phyloP scores from a whole-genome alignment of 345 rosid species.

The Ceriops decandra region DNA sequence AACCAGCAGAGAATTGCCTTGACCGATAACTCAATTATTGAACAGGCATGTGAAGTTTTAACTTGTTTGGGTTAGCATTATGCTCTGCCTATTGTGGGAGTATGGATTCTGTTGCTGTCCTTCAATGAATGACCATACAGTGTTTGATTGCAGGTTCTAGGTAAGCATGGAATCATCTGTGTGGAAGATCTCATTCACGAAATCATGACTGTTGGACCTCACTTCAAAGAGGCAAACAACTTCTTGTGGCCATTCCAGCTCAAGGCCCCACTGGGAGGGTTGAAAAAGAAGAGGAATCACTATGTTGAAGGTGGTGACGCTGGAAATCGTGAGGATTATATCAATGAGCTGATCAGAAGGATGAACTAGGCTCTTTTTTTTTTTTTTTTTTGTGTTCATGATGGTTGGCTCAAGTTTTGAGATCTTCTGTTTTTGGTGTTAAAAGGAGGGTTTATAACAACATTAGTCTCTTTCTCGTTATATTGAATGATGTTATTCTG shows the following conservation, averaged over 20 bases:
- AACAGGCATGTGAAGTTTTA: constrained; percentile 36
- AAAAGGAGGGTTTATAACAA: not conserved
- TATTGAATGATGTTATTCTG: too few relatives aligned
- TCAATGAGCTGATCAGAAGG: constrained; percentile 79
- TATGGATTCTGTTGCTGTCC: not conserved
- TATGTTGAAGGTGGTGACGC: constrained; percentile 95
- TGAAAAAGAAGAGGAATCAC: constrained; percentile 81
- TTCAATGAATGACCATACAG: not conserved
- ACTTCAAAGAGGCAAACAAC: constrained; percentile 82
- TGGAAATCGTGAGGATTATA: constrained; percentile 74
- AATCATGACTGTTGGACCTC: constrained; percentile 82
- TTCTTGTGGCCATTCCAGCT: constrained; percentile 84
- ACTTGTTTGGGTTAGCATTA: not conserved
- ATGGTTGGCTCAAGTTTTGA: not conserved
- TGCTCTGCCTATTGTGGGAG: too few relatives aligned
- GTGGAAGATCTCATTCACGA: constrained; percentile 81
- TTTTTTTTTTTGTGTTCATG: not conserved
- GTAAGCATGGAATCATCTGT: constrained; percentile 66
- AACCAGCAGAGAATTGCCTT: constrained; percentile 57
- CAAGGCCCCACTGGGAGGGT: constrained; percentile 74
- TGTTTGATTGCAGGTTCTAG: constrained; percentile 47
- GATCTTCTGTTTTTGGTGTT: not conserved
- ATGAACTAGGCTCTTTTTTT: constrained; percentile 51
- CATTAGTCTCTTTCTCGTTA: too few relatives aligned
- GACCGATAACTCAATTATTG: constrained; percentile 63